Evolutionary conservation across 2,329 filamentous ascomycete species (phyloP).

Genomic region (Pyrenophora teres): DNA sequence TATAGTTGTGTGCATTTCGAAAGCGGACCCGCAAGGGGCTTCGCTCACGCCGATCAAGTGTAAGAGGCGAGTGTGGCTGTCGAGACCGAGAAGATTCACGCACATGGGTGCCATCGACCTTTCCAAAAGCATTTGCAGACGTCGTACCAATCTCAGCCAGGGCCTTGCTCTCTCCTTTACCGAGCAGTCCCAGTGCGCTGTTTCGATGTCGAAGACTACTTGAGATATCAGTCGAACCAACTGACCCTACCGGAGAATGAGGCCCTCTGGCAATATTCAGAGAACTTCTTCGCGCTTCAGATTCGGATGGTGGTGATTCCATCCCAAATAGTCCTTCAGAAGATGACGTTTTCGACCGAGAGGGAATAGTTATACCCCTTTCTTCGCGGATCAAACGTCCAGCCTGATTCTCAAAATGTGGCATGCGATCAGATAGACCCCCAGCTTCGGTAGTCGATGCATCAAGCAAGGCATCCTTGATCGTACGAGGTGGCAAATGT

Average conservation of each 20-base stretch:
- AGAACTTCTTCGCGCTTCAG: slow-evolving; percentile 43
- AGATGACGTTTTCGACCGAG: slow-evolving; percentile 24
- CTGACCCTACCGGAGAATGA: slow-evolving; percentile 40
- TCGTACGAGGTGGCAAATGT: slow-evolving; percentile 66
- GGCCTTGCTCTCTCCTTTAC: slow-evolving; percentile 64
- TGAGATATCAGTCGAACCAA: slow-evolving; percentile 38
- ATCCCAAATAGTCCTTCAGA: slow-evolving; percentile 20
- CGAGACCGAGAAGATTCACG: slow-evolving; percentile 39
- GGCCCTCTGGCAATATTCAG: slow-evolving; percentile 36
- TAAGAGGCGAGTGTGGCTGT: slow-evolving; percentile 37
- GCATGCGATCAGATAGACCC: slow-evolving; percentile 55
- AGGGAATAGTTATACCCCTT: slow-evolving; percentile 29
- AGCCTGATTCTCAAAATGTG: slow-evolving; percentile 48
- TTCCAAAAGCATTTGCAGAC: slow-evolving; percentile 67
- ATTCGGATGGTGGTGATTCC: slow-evolving; percentile 37
- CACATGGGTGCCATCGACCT: slow-evolving; percentile 58
- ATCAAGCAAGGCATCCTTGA: slow-evolving; percentile 87
- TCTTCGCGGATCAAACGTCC: slow-evolving; percentile 42
- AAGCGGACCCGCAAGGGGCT: slow-evolving; percentile 53
- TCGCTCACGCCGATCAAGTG: slow-evolving; percentile 37
- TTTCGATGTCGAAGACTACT: slow-evolving; percentile 53
- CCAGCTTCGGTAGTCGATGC: slow-evolving; percentile 87
- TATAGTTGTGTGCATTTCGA: slow-evolving; percentile 77
- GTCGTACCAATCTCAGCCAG: slow-evolving; percentile 68
- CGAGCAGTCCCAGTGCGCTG: slow-evolving; percentile 65